Conservation (phyloP, 106 monocot genomes). For the Xerophyta viscosa region DNA sequence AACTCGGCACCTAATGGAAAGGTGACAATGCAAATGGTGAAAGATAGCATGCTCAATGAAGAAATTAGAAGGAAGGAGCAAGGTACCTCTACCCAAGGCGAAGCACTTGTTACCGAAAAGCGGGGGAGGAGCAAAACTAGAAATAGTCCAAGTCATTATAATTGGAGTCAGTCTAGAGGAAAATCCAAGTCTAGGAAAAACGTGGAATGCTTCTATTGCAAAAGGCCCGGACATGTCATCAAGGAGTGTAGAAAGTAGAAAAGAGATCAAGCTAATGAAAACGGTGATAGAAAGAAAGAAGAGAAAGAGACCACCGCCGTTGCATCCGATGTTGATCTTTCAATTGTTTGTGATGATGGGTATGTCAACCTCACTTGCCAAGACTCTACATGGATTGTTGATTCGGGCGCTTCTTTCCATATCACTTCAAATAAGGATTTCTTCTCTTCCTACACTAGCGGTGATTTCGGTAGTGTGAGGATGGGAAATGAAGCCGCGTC, state of each 20-base stretch:
- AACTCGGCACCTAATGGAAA: background rate
- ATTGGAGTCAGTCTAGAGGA: background rate
- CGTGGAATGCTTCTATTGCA: constrained; percentile 1
- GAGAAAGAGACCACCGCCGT: background rate
- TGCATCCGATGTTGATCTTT: background rate
- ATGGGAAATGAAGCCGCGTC: constrained; percentile 2
- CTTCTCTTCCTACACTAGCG: background rate
- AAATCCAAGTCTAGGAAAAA: constrained; percentile 3
- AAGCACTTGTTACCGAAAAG: background rate
- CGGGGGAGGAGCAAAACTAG: background rate
- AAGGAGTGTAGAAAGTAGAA: constrained; percentile 1
- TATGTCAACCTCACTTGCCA: background rate
- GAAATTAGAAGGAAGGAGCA: background rate
- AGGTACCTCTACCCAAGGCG: background rate
- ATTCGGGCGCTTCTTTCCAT: background rate
- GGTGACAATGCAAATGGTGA: background rate
- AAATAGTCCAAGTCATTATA: background rate
- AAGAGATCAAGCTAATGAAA: background rate
- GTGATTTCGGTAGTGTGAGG: background rate
- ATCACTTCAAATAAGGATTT: background rate
- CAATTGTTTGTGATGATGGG: constrained; percentile 1
- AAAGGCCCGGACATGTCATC: background rate
- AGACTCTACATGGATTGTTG: background rate
- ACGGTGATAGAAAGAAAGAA: background rate
- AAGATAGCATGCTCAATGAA: background rate